These are phyloP conservation scores for Quillaja saponaria DNA, from an alignment of 306 rosid genomes.

Conservation along the genomic window DNA sequence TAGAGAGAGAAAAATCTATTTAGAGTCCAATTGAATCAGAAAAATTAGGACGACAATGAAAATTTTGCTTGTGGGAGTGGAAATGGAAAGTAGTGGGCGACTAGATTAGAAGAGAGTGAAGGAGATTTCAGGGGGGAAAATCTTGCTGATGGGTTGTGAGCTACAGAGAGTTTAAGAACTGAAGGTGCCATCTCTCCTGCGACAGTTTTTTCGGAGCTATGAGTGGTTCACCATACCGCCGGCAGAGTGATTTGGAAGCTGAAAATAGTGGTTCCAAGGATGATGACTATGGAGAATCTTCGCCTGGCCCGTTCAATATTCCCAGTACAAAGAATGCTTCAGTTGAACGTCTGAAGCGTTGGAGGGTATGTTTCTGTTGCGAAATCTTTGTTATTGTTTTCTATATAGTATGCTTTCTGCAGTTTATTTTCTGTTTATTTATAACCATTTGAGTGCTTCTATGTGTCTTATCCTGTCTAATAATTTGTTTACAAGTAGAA, in stretches of 20 bases:
- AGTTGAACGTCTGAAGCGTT: slow-evolving; percentile 75
- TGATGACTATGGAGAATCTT: slow-evolving; percentile 36
- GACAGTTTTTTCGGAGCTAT: slow-evolving; percentile 57
- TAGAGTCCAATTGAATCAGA: too few species aligned
- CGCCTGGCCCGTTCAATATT: slow-evolving; percentile 56
- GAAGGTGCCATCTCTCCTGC: slow-evolving; percentile 94
- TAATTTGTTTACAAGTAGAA: too few species aligned
- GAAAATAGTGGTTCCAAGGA: slow-evolving; percentile 44
- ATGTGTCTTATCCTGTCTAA: too few species aligned
- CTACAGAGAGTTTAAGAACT: slow-evolving; percentile 12
- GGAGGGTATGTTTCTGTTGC: slow-evolving; percentile 60
- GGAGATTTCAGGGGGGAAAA: neutral
- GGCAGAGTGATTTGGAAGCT: slow-evolving; percentile 58
- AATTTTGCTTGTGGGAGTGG: neutral
- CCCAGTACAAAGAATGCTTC: slow-evolving; percentile 80
- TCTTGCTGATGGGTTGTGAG: neutral
- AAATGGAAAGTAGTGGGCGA: too few species aligned
- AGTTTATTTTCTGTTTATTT: neutral
- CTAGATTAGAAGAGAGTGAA: neutral
- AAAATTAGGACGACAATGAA: too few species aligned
- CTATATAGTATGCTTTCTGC: neutral
- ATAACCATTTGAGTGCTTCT: neutral
- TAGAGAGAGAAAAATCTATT: too few species aligned
- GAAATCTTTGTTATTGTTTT: neutral
- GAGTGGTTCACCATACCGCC: slow-evolving; percentile 56